Conservation (phyloP, 2,329 filamentous ascomycete genomes). For the Trichoderma sp. region DNA sequence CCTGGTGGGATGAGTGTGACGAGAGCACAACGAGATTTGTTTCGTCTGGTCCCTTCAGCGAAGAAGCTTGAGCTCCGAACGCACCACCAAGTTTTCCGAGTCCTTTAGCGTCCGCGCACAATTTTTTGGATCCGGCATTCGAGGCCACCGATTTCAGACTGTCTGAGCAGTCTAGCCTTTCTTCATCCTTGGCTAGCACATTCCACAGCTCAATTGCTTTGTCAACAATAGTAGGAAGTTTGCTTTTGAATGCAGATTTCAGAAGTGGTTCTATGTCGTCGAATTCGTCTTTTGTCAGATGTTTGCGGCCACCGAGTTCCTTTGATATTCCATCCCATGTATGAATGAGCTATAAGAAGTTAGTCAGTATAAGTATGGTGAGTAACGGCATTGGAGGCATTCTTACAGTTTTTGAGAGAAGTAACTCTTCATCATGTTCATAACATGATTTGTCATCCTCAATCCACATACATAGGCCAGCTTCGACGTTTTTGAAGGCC, state of each 20-base stretch:
- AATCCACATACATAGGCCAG: slow-evolving; percentile 66
- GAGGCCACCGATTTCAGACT: slow-evolving; percentile 65
- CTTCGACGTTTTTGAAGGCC: slow-evolving; percentile 63
- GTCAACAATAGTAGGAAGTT: slow-evolving; percentile 58
- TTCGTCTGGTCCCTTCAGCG: slow-evolving; percentile 56
- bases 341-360: slow-evolving; percentile 47
- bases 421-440: slow-evolving; percentile 46
- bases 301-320: slow-evolving; percentile 43
- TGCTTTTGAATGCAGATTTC: slow-evolving; percentile 61
- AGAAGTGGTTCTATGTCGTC: slow-evolving; percentile 58
- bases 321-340: slow-evolving; percentile 57
- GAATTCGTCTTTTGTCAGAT: slow-evolving; percentile 51
- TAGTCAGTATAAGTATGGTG: slow-evolving; percentile 33
- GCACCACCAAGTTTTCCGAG: slow-evolving; percentile 45
- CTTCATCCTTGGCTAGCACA: slow-evolving; percentile 63
- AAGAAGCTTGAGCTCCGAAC: slow-evolving; percentile 45
- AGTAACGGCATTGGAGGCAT: not conserved
- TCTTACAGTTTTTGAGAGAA: slow-evolving; percentile 52
- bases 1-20: slow-evolving; percentile 38
- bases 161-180: slow-evolving; percentile 65
- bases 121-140: slow-evolving; percentile 59
- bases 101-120: slow-evolving; percentile 50
- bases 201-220: slow-evolving; percentile 67
- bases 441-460: slow-evolving; percentile 57
- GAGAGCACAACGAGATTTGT: slow-evolving; percentile 41